Conservation (phyloP, 768 basidiomycete genomes). For the Kwoniella shandongensis region DNA sequence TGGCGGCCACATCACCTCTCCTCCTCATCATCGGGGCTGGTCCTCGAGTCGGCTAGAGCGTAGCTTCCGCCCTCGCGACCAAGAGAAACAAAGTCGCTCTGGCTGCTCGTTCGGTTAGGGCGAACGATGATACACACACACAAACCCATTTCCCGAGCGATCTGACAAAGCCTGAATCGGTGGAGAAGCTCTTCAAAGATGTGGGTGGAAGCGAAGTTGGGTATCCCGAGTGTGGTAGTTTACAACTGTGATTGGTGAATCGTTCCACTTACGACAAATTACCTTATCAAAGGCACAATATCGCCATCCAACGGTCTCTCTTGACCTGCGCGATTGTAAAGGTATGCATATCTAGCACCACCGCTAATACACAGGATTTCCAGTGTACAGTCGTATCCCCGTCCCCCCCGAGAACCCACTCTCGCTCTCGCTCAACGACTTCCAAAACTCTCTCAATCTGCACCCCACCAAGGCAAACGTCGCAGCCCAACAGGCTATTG, state of each 20-base stretch:
- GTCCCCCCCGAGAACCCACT: conserved; percentile 22
- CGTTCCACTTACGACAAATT: no score
- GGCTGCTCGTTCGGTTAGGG: conserved; percentile 20
- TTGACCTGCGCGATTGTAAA: conserved; percentile 7
- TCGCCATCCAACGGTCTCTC: no score
- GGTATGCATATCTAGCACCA: background rate
- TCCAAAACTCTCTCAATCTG: conserved; percentile 11
- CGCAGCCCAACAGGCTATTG: conserved; percentile 28
- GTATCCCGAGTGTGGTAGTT: conserved; percentile 23
- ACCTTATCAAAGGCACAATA: no score
- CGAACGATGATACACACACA: conserved; percentile 8
- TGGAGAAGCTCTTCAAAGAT: conserved; percentile 14
- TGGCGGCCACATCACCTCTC: no score
- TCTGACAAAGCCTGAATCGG: conserved; percentile 8
- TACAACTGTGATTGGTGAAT: conserved; percentile 29
- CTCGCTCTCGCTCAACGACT: conserved; percentile 6
- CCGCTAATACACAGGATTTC: no score
- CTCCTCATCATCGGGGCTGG: conserved; percentile 27
- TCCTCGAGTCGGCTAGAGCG: conserved; percentile 20
- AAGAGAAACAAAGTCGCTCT: conserved; percentile 25
- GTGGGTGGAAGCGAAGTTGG: conserved; percentile 15
- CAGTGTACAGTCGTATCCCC: no score
- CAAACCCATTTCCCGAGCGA: conserved; percentile 23
- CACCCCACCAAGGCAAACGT: conserved; percentile 14
- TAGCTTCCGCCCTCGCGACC: conserved; percentile 13